Conservation (phyloP, 768 basidiomycete species). For the Exidia glandulosa region DNA sequence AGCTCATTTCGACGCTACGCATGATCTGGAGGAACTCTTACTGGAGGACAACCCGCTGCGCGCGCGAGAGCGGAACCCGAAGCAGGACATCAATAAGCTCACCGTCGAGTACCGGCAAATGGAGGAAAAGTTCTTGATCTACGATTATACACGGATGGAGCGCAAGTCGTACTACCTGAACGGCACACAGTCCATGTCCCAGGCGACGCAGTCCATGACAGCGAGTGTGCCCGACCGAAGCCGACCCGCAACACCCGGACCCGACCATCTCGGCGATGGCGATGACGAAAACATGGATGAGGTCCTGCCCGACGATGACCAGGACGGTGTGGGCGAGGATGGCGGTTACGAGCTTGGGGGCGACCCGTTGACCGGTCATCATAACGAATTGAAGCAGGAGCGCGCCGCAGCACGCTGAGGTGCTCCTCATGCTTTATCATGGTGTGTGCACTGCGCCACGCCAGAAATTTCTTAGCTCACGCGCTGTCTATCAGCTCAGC, state of each 20-base stretch:
- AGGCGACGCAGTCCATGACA: neutral
- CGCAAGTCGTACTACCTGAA: neutral
- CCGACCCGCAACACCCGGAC: neutral
- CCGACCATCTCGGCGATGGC: neutral
- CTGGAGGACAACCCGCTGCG: slow-evolving; percentile 96
- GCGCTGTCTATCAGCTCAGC: neutral
- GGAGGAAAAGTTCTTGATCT: slow-evolving; percentile 68
- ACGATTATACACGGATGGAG: slow-evolving; percentile 1
- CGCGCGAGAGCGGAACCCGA: slow-evolving; percentile 83
- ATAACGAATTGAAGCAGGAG: neutral
- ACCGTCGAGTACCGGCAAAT: slow-evolving; percentile 91
- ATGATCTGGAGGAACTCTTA: slow-evolving; percentile 91
- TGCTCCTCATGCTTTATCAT: neutral
- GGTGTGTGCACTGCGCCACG: neutral
- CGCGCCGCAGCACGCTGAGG: neutral
- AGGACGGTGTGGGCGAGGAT: neutral
- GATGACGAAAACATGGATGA: neutral
- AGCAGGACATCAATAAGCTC: slow-evolving; percentile 69
- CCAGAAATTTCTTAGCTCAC: neutral
- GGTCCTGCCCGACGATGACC: neutral
- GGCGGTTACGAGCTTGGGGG: neutral
- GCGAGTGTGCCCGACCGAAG: neutral
- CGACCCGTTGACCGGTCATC: neutral
- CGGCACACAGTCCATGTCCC: neutral
- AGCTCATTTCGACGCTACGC: slow-evolving; percentile 97